phyloP scores from a whole-genome alignment of 2,329 filamentous ascomycete genomes.

The Colletotrichum sp. region DNA sequence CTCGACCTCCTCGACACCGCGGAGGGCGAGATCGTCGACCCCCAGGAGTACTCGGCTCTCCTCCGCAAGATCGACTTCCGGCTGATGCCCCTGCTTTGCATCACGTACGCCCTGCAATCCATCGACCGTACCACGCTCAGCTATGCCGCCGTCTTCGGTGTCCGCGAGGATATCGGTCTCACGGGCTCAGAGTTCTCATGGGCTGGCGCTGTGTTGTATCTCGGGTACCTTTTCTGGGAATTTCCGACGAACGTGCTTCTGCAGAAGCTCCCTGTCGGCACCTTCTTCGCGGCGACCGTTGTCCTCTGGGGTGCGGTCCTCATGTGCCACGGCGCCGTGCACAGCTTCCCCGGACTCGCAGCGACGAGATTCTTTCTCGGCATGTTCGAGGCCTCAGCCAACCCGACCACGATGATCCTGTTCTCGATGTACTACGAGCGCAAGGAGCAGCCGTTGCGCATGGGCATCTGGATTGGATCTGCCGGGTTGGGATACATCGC shows the following conservation, averaged over 20 bases:
- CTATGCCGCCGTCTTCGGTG: constrained; percentile 60
- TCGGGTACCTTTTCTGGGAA: constrained; percentile 66
- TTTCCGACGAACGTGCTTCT: constrained; percentile 63
- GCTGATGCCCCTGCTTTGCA: constrained; percentile 27
- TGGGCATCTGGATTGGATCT: constrained; percentile 70
- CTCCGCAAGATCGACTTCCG: constrained; percentile 24
- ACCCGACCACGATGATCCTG: constrained; percentile 51
- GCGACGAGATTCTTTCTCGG: constrained; percentile 25
- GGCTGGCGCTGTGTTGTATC: constrained; percentile 61
- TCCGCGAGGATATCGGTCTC: constrained; percentile 54
- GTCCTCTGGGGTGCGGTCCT: constrained; percentile 50
- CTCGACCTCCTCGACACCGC: constrained; percentile 12
- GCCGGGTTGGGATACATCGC: constrained; percentile 63
- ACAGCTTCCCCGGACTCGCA: constrained; percentile 19
- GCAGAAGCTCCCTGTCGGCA: constrained; percentile 40
- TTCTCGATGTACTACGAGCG: constrained; percentile 52
- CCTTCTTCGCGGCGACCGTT: constrained; percentile 25
- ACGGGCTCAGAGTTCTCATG: constrained; percentile 61
- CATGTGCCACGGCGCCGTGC: constrained; percentile 29
- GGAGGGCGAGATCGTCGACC: not conserved
- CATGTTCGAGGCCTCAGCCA: constrained; percentile 28
- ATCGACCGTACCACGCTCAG: constrained; percentile 5
- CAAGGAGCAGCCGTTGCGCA: constrained; percentile 64
- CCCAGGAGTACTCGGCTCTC: not conserved
- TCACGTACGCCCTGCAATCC: constrained; percentile 25